These are phyloP conservation scores for Noccaea caerulescens DNA, from an alignment of 345 rosid genomes.

Conservation along the genomic window DNA sequence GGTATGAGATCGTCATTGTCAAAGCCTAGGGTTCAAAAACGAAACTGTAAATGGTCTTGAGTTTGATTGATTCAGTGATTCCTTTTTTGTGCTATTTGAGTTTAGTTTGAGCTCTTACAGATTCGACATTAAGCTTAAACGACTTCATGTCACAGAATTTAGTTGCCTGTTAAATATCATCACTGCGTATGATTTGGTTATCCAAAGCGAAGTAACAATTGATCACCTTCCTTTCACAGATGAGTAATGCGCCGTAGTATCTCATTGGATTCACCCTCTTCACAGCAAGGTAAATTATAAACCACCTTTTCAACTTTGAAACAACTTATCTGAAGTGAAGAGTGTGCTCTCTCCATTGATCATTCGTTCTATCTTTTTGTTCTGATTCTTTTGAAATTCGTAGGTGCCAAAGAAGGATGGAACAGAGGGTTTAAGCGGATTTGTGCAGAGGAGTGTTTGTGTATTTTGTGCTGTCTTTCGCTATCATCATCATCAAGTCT, in stretches of 20 bases:
- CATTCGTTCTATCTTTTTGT: not conserved
- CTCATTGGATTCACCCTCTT: slow-evolving; percentile 36
- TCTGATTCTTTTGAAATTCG: slow-evolving; percentile 4
- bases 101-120: slow-evolving; percentile 3
- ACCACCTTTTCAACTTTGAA: slow-evolving; percentile 1
- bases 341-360: not conserved
- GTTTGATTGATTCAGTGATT: slow-evolving; percentile 5
- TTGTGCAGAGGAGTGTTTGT: slow-evolving; percentile 38
- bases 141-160: not conserved
- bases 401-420: slow-evolving; percentile 17
- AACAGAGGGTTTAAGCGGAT: slow-evolving; percentile 28
- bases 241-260: slow-evolving; percentile 29
- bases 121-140: slow-evolving; percentile 5
- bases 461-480: slow-evolving; percentile 26
- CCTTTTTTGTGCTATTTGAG: not conserved
- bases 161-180: not conserved
- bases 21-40: not conserved
- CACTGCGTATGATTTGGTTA: not conserved
- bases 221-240: slow-evolving; percentile 31
- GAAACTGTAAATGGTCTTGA: not conserved
- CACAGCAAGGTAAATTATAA: slow-evolving; percentile 25
- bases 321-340: slow-evolving; percentile 1
- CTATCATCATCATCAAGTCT: slow-evolving; percentile 21
- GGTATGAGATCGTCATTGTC: slow-evolving; percentile 3
- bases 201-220: not conserved